phyloP scores from a whole-genome alignment of 148 eudicot species.

The Persicaria maculosa region DNA sequence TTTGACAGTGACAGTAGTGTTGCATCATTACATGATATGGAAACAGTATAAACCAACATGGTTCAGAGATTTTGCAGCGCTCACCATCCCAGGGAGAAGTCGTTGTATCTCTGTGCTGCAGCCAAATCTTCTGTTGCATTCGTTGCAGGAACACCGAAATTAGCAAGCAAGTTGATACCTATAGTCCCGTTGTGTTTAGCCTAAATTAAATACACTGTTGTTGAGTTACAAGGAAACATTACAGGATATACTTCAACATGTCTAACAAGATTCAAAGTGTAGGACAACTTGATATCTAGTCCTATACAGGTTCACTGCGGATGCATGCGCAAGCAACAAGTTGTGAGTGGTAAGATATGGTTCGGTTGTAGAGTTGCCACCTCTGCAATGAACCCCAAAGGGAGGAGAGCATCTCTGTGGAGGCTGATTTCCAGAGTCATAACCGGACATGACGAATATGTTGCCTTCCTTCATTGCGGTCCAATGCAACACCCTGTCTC shows the following conservation, averaged over 20 bases:
- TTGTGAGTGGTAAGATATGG: conserved; percentile 46
- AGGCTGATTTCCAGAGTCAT: conserved; percentile 28
- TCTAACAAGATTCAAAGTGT: not conserved
- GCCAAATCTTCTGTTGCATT: conserved; percentile 32
- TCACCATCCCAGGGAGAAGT: conserved; percentile 52
- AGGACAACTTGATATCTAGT: conserved; percentile 37
- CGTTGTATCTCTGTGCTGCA: conserved; percentile 44
- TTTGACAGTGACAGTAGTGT: not conserved
- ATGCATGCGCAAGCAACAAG: conserved; percentile 52
- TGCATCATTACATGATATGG: not conserved
- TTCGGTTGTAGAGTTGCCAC: conserved; percentile 44
- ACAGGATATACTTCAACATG: conserved; percentile 22
- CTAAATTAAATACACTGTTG: conserved; percentile 8
- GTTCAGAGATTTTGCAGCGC: not conserved
- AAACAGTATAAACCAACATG: not conserved
- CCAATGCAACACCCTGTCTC: conserved; percentile 53
- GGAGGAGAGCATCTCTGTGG: conserved; percentile 37
- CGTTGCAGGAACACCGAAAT: conserved; percentile 26
- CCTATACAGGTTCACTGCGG: conserved; percentile 34
- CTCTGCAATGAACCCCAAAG: conserved; percentile 25
- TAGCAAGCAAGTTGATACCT: conserved; percentile 39
- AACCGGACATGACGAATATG: conserved; percentile 27
- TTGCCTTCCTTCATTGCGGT: conserved; percentile 53
- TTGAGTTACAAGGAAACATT: not conserved
- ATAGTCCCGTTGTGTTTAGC: conserved; percentile 44